Evolutionary conservation across 192 early-diverging fungal species (phyloP).

Genomic region (Diversispora eburnea): DNA sequence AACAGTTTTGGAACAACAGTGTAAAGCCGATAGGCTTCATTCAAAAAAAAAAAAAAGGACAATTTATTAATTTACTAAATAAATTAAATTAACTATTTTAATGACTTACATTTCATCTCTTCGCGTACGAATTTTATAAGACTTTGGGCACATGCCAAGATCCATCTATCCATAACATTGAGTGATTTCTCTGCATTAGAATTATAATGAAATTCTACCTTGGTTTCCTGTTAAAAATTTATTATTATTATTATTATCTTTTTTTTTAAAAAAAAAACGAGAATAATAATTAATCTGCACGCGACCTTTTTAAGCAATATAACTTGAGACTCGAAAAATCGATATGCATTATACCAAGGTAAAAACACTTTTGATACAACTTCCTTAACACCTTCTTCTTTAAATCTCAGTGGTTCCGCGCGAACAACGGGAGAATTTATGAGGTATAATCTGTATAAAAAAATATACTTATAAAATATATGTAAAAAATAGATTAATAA

Average conservation of each 20-base stretch:
- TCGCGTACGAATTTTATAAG: constrained; percentile 88
- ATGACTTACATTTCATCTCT: constrained; percentile 73
- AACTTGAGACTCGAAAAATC: constrained; percentile 93
- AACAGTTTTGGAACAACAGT: constrained; percentile 94
- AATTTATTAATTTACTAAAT: background rate
- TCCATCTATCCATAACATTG: constrained; percentile 99
- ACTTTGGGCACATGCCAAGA: constrained; percentile 90
- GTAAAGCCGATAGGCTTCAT: constrained; percentile 83
- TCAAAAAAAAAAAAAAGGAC: background rate
- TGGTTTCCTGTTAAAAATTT: background rate
- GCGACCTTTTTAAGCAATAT: constrained; percentile 80
- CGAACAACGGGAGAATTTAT: constrained; percentile 98
- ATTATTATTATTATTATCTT: constrained; percentile 37
- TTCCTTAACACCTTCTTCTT: constrained; percentile 96
- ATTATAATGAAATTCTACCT: constrained; percentile 74
- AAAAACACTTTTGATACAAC: constrained; percentile 90
- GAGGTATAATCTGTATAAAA: constrained; percentile 69
- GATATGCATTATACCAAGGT: constrained; percentile 98
- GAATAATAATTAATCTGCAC: background rate
- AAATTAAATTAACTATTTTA: no score
- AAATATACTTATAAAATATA: background rate
- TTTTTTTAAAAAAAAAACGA: background rate
- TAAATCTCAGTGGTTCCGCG: constrained; percentile 91
- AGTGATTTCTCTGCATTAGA: constrained; percentile 60
- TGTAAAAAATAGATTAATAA: background rate